Percentiles rank a stretch among this genome's conserved stretches.
Conservation (phyloP, 805 yeast genomes). For the Metschnikowia noctiluminum region DNA sequence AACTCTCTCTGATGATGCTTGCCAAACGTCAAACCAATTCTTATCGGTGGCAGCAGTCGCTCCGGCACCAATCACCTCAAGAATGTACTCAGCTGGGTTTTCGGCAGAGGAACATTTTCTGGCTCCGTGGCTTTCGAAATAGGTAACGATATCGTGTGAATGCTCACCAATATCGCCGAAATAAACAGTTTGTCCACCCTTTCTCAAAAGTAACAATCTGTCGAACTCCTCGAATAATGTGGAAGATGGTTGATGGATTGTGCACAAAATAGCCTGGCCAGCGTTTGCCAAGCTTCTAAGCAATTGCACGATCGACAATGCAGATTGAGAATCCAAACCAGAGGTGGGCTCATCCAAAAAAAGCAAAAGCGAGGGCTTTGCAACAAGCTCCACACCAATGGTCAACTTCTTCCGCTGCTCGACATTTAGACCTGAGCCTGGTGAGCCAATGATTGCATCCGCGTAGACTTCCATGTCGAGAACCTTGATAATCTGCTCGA, state of each 20-base stretch:
- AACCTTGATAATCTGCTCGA: slow-evolving; percentile 47
- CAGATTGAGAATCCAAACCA: slow-evolving; percentile 41
- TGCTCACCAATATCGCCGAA: slow-evolving; percentile 18
- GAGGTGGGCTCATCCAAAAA: slow-evolving; percentile 48
- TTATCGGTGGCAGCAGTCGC: slow-evolving; percentile 14
- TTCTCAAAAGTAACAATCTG: slow-evolving; percentile 51
- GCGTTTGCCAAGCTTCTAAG: slow-evolving; percentile 47
- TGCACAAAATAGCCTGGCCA: slow-evolving; percentile 58
- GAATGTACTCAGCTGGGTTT: slow-evolving; percentile 19
- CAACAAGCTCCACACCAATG: slow-evolving; percentile 54
- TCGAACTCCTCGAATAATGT: slow-evolving; percentile 51
- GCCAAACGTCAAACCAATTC: slow-evolving; percentile 18
- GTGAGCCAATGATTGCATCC: slow-evolving; percentile 48
- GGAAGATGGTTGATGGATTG: slow-evolving; percentile 53
- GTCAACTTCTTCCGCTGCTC: slow-evolving; percentile 54
- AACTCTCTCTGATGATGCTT: slow-evolving; percentile 8
- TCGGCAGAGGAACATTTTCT: slow-evolving; percentile 12
- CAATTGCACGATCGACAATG: slow-evolving; percentile 56
- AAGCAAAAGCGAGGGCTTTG: slow-evolving; percentile 49
- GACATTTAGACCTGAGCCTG: slow-evolving; percentile 50
- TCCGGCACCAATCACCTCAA: slow-evolving; percentile 19
- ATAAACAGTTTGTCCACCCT: slow-evolving; percentile 20
- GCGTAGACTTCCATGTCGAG: slow-evolving; percentile 52
- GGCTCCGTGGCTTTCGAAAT: slow-evolving; percentile 16
- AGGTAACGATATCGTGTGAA: slow-evolving; percentile 11